Evolutionary conservation across 345 rosid genomes (phyloP).

Genomic region (Aethionema arabicum): DNA sequence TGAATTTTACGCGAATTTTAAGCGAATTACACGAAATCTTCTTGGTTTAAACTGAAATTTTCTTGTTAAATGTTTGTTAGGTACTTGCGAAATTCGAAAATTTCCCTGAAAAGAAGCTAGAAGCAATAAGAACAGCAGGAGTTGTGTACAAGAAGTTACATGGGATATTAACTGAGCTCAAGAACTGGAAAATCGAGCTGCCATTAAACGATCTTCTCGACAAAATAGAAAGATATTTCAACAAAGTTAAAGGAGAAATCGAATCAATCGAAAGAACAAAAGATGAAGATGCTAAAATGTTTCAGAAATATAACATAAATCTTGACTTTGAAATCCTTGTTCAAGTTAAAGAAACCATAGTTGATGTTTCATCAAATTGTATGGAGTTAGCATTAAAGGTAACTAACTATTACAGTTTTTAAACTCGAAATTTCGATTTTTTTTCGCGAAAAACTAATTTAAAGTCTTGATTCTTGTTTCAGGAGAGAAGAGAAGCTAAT

Average conservation of each 20-base stretch:
- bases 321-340: conserved; percentile 53
- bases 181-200: conserved; percentile 56
- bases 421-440: background rate
- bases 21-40: background rate
- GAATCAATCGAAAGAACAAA: conserved; percentile 60
- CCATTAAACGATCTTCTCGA: conserved; percentile 55
- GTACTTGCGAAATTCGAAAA: conserved; percentile 67
- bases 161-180: conserved; percentile 44
- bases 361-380: conserved; percentile 73
- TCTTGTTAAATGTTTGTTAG: conserved; percentile 29
- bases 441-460: background rate
- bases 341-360: conserved; percentile 61
- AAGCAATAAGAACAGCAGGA: conserved; percentile 56
- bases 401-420: background rate
- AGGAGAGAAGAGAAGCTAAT: conserved; percentile 54
- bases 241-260: conserved; percentile 56
- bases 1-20: background rate
- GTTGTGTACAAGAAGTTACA: conserved; percentile 52
- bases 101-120: conserved; percentile 63
- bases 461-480: background rate
- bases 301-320: conserved; percentile 48
- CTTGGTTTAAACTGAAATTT: background rate
- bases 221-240: conserved; percentile 55
- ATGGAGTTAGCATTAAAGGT: conserved; percentile 69
- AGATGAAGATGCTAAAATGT: conserved; percentile 56